Base-by-base conservation (phyloP, 2,329 filamentous ascomycete genomes). In the Pseudocercospora fuligena region DNA sequence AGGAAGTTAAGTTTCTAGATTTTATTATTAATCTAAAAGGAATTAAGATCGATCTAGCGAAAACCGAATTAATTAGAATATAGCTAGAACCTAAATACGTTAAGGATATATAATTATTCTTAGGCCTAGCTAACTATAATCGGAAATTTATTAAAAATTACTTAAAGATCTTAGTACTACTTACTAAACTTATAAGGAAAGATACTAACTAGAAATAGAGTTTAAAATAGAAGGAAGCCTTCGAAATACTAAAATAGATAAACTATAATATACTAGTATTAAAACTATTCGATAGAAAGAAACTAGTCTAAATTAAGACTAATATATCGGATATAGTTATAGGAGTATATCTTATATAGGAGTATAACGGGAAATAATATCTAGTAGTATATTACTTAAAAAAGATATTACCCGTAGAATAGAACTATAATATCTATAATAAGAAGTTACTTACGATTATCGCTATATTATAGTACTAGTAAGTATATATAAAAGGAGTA, bases 31-130 rank as follows among this genome's bases (percentile, higher is more conserved):
- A 12, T 14, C 25, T 29, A n/a, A 33, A 64, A 40, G 47, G 63
- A 31, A 43, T 73, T 33, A n/a, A 46, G n/a, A 71, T 66, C 40
- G 62, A 72, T 25, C 43, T 46, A 54, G 23, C 61, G 29, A 69
- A 68, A 27, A 51, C 67, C 31, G 49, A 66, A 16, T 27, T 33
- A 46, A 62, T 71, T 27, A 12, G 59, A 59, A 33, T 63, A 5
- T 73, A 63, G 64, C 60, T 25, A 25, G 63, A 36, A 8, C 61
- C 57, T 61, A 63, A 46, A 21, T 61, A 33, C 40, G 36, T 72
- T 56, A 67, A 66, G 23, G 60, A 72, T 16, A 51, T 72, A 51
- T 63, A 73, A 63, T 23, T 31, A 19, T 73, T 74, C 58, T 53
- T 73, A 60, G 64, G 59, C n/a, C 69, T 73, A 59, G 53, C 65